A percentile compares a stretch with the other conserved stretches of the same genome.
These are phyloP conservation scores for Blastosporella zonata DNA, from an alignment of 1,284 basidiomycete genomes.

Conservation along the genomic window DNA sequence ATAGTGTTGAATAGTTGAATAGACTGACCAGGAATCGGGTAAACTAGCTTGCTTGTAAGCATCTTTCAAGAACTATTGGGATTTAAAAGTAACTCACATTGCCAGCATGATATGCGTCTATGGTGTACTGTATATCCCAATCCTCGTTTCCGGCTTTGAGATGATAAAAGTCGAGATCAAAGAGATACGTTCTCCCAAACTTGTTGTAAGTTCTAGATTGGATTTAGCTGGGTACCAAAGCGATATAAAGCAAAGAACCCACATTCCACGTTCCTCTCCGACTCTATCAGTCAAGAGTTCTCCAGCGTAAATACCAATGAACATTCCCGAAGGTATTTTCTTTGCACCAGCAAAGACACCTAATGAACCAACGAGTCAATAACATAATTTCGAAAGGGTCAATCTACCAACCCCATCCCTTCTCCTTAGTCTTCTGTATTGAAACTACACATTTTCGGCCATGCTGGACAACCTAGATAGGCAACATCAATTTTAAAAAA, in stretches of 20 bases:
- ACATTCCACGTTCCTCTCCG: constrained; percentile 67
- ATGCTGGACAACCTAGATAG: constrained; percentile 85
- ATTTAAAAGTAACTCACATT: constrained; percentile 56
- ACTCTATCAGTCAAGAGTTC: constrained; percentile 74
- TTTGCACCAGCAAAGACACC: constrained; percentile 66
- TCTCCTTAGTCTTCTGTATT: constrained; percentile 66
- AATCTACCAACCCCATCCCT: constrained; percentile 73
- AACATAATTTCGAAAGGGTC: background rate
- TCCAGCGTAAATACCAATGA: constrained; percentile 83
- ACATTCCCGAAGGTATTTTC: constrained; percentile 67
- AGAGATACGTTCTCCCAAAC: constrained; percentile 80
- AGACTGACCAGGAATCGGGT: constrained; percentile 60
- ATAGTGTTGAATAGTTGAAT: constrained; percentile 17
- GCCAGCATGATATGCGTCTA: constrained; percentile 86
- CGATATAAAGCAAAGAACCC: constrained; percentile 25
- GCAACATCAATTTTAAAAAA: constrained; percentile 38
- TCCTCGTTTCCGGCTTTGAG: constrained; percentile 40
- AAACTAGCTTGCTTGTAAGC: constrained; percentile 41
- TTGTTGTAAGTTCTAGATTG: constrained; percentile 66
- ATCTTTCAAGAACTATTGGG: constrained; percentile 14
- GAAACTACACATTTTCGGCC: constrained; percentile 65
- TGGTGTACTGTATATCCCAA: constrained; percentile 46
- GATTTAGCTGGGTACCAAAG: constrained; percentile 9
- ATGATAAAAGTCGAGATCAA: constrained; percentile 78
- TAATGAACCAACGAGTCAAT: constrained; percentile 25